Conservation (phyloP, 352 stramenopile species). For the Globisporangium spiculum region DNA sequence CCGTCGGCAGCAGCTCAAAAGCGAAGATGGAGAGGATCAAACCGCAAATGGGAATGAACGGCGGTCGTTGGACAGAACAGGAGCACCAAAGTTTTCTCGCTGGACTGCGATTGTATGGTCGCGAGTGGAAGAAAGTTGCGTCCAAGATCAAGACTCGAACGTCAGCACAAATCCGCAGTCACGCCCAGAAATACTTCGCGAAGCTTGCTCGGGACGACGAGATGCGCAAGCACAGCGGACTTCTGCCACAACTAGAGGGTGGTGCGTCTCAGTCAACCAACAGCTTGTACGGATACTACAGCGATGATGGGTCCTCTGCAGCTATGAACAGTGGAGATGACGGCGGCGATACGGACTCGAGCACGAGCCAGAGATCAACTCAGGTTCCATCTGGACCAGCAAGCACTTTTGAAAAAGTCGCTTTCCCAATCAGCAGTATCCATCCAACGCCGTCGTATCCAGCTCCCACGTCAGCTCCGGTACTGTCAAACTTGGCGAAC, state of each 20-base stretch:
- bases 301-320: constrained; percentile 57
- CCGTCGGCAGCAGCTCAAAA: background rate
- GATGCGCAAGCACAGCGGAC: constrained; percentile 45
- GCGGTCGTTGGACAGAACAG: constrained; percentile 92
- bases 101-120: constrained; percentile 91
- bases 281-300: constrained; percentile 48
- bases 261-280: constrained; percentile 14
- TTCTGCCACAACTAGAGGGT: constrained; percentile 14
- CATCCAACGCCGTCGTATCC: background rate
- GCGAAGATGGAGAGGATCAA: constrained; percentile 43
- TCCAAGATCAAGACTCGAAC: constrained; percentile 88
- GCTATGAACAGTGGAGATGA: constrained; percentile 60
- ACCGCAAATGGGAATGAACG: constrained; percentile 71
- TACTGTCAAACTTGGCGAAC: background rate
- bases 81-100: constrained; percentile 96
- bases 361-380: constrained; percentile 6
- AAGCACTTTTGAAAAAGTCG: background rate
- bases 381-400: background rate
- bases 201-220: constrained; percentile 82
- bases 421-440: background rate
- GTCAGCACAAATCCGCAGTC: constrained; percentile 80
- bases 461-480: background rate
- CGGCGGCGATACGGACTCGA: constrained; percentile 30
- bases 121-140: constrained; percentile 97
- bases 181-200: constrained; percentile 87